phyloP scores from a whole-genome alignment of 2,329 filamentous ascomycete genomes.

The Trichoderma endophyticum region DNA sequence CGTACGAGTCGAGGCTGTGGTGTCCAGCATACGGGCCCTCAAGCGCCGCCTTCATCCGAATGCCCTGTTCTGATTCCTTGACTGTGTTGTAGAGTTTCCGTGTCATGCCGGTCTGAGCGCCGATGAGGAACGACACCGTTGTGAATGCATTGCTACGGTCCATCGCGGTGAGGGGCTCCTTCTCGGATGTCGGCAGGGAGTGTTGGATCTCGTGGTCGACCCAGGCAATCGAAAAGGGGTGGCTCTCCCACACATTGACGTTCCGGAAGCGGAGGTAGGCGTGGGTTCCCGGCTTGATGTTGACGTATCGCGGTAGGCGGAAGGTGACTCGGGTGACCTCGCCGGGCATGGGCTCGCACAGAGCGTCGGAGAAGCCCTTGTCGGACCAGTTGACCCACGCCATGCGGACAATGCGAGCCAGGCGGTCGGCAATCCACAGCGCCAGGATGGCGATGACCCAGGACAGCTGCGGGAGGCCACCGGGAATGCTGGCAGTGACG shows the following conservation, averaged over 20 bases:
- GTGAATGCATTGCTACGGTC: conserved; percentile 46
- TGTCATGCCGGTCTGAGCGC: conserved; percentile 85
- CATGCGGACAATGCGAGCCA: conserved; percentile 60
- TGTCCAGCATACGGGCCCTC: conserved; percentile 88
- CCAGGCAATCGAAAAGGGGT: conserved; percentile 79
- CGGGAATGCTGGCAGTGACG: conserved; percentile 59
- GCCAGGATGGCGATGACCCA: conserved; percentile 72
- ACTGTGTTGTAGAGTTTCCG: conserved; percentile 74
- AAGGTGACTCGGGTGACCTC: conserved; percentile 69
- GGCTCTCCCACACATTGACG: conserved; percentile 66
- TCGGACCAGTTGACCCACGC: conserved; percentile 64
- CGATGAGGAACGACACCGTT: conserved; percentile 76
- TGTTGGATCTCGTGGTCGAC: conserved; percentile 52
- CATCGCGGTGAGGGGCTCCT: conserved; percentile 37
- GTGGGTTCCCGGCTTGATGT: conserved; percentile 68
- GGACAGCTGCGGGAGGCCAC: conserved; percentile 66
- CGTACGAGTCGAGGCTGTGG: conserved; percentile 86
- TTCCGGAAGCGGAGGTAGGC: conserved; percentile 69
- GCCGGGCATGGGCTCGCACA: conserved; percentile 65
- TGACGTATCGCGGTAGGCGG: conserved; percentile 63
- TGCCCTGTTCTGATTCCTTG: conserved; percentile 47
- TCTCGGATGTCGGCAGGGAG: conserved; percentile 40
- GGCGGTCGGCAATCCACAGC: conserved; percentile 74
- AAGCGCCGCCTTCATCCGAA: conserved; percentile 68
- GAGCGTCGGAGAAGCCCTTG: conserved; percentile 59